phyloP scores from a whole-genome alignment of 352 stramenopile genomes.

The Globisporangium cylindrosporum region DNA sequence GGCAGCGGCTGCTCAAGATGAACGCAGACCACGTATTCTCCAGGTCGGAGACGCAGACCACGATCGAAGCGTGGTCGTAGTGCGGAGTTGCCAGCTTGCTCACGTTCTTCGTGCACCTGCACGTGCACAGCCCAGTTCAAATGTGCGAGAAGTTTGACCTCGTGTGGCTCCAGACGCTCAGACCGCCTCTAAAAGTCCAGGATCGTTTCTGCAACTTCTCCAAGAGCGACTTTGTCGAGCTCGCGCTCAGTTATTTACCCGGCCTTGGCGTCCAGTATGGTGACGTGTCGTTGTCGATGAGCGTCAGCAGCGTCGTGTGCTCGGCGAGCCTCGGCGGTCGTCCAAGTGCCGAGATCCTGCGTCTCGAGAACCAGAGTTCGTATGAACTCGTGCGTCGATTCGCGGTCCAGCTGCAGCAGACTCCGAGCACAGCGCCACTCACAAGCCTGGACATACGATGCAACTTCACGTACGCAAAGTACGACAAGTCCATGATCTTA shows the following conservation, averaged over 20 bases:
- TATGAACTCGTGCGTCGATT: constrained; percentile 12
- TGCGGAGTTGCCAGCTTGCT: constrained; percentile 31
- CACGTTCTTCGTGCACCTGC: constrained; percentile 33
- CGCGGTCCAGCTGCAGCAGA: constrained; percentile 10
- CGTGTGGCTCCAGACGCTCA: constrained; percentile 46
- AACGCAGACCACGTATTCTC: constrained; percentile 15
- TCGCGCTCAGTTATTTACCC: constrained; percentile 42
- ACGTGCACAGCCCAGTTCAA: constrained; percentile 25
- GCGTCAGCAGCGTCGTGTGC: constrained; percentile 9
- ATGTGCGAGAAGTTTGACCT: constrained; percentile 33
- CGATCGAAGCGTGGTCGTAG: constrained; percentile 39
- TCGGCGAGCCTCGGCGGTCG: constrained; percentile 7
- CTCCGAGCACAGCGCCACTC: constrained; percentile 12
- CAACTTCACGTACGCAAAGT: constrained; percentile 20
- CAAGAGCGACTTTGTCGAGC: constrained; percentile 45
- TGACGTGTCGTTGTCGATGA: neutral
- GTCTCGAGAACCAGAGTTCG: neutral
- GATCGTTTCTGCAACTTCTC: constrained; percentile 29
- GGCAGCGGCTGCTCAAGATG: constrained; percentile 12
- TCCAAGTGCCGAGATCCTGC: constrained; percentile 9
- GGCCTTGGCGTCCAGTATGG: constrained; percentile 19
- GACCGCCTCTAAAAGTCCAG: neutral
- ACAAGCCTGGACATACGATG: constrained; percentile 16
- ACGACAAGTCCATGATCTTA: constrained; percentile 12
- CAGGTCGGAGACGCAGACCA: constrained; percentile 7